Percentiles rank a stretch among this genome's conserved stretches.
phyloP scores from a whole-genome alignment of 2,329 filamentous ascomycete genomes.

The Ophiostoma novo-ulmi region DNA sequence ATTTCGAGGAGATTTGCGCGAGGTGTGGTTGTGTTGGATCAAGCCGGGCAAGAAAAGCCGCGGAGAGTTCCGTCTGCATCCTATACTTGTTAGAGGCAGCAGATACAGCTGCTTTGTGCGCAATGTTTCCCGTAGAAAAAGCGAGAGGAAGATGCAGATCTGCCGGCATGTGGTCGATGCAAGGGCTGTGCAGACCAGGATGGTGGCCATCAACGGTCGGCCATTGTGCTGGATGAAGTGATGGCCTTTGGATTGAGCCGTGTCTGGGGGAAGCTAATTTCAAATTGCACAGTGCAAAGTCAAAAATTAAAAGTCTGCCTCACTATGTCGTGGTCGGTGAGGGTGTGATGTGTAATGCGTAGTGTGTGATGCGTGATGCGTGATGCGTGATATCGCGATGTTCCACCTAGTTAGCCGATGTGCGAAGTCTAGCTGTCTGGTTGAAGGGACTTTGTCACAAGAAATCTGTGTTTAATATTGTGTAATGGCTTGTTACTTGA shows the following conservation, averaged over 20 bases:
- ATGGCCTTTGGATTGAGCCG: not conserved
- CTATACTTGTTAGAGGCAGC: too few species aligned
- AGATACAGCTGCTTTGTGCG: too few species aligned
- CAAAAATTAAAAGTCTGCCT: not conserved
- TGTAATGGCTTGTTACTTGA: too few species aligned
- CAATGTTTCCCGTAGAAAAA: not conserved
- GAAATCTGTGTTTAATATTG: too few species aligned
- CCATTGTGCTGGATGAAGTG: not conserved
- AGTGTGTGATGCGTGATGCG: not conserved
- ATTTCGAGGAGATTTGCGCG: not conserved
- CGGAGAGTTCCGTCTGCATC: not conserved
- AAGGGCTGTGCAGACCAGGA: not conserved
- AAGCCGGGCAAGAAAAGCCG: not conserved
- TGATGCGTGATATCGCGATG: not conserved
- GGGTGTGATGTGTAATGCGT: not conserved
- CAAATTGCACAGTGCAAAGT: not conserved
- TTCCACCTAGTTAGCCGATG: not conserved
- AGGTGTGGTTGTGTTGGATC: too few species aligned
- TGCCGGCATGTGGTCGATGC: not conserved
- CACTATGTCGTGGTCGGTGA: not conserved
- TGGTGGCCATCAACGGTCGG: not conserved
- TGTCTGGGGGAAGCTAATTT: not conserved
- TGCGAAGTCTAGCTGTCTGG: too few species aligned
- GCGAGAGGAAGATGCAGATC: not conserved
- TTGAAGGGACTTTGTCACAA: too few species aligned